Base-by-base conservation (phyloP, 2,329 filamentous ascomycete genomes). In the Fusarium torulosum region DNA sequence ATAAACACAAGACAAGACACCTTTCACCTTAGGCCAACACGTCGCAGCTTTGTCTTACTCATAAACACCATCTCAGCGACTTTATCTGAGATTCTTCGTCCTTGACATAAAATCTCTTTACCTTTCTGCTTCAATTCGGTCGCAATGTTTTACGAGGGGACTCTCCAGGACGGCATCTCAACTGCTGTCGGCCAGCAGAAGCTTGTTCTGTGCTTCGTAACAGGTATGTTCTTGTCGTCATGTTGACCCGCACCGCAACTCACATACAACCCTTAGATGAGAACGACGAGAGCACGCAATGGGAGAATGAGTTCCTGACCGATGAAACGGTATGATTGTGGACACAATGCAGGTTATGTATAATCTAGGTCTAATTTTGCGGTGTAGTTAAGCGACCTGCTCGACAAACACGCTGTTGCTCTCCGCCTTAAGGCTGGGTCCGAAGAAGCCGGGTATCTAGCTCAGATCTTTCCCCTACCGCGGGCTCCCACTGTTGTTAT, bases 131-230 rank as follows among this genome's bases (percentile, higher is more conserved):
- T 8, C 4, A 14, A 20, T 14, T 11, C 27, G 7, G 7, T 38
- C 61, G 40, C 17, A 41, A 94, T 97, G 90, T 97, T 97, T 79
- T 94, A 94, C 77, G 75, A 89, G 62, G 94, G 94, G 19, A 89
- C 88, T 63, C 80, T 97, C 20, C 91, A 96, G 73, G 90, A 91
- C 73, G 94, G 93, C 59, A 96, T 97, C 71, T 84, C 86, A 31
- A 83, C 87, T 20, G 93, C 94, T 14, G 84, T 97, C 8, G 86
- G 88, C 62, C 84, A 94, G 76, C 83, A 87, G 60, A 96, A 95
- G 78, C 84, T 91, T 19, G 91, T 97, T 1, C 86, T 92, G 29
- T 97, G 93, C 80, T 96, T 97, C 78, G 90, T 97, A 31, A 88
- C 89, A 74, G 90, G 92, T 93, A 78, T 69, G 82, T 69, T 53